A percentile compares a stretch with the other conserved stretches of the same genome.
phyloP scores from a whole-genome alignment of 1,139 yeast species.

The Protomyces lactucae-debilis region DNA sequence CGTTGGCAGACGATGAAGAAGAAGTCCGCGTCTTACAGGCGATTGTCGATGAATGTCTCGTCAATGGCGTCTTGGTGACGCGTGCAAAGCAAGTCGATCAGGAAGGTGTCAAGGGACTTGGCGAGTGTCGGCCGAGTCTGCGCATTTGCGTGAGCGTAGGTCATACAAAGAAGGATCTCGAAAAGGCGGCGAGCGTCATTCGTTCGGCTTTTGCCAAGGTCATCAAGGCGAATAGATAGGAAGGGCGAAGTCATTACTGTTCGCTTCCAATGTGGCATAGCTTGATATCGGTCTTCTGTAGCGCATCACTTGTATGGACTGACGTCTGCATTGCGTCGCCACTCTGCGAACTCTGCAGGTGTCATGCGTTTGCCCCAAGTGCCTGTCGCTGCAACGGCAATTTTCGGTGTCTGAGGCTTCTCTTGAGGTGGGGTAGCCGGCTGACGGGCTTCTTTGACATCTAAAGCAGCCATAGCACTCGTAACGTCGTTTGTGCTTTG shows the following conservation, averaged over 20 bases:
- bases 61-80: slow-evolving; percentile 50
- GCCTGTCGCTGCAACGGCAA: neutral
- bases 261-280: too few relatives aligned
- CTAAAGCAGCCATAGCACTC: too few relatives aligned
- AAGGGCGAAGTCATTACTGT: neutral
- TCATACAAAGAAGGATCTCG: slow-evolving; percentile 52
- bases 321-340: neutral
- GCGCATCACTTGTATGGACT: neutral
- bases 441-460: neutral
- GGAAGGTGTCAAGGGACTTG: slow-evolving; percentile 66
- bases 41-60: slow-evolving; percentile 50
- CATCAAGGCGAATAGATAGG: slow-evolving; percentile 7
- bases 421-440: neutral
- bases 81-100: slow-evolving; percentile 55
- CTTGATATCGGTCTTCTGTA: neutral
- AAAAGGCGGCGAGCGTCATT: slow-evolving; percentile 38
- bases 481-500: too few relatives aligned
- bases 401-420: neutral
- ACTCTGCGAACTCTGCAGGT: neutral
- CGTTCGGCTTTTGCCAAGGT: slow-evolving; percentile 28
- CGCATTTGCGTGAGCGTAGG: slow-evolving; percentile 57
- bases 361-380: neutral
- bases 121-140: slow-evolving; percentile 72
- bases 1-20: slow-evolving; percentile 43
- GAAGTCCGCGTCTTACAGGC: slow-evolving; percentile 32